These are phyloP conservation scores for Naganishia sp. DNA, from an alignment of 1,284 basidiomycete genomes.

Conservation along the genomic window DNA sequence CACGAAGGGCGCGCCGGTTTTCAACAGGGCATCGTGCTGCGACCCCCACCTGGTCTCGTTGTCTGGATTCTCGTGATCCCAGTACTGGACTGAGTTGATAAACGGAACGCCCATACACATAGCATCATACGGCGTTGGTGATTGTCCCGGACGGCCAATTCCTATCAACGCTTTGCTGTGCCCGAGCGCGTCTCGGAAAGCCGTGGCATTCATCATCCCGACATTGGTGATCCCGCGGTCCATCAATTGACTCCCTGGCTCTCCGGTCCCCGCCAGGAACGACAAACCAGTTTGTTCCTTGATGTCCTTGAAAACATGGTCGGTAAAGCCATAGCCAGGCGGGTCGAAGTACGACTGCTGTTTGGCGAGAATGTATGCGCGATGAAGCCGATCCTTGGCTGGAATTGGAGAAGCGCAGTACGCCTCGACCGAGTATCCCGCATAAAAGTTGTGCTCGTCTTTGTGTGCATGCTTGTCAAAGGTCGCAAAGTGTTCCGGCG, in stretches of 20 bases:
- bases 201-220: constrained; percentile 34
- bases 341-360: constrained; percentile 45
- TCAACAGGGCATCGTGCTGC: constrained; percentile 49
- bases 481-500: constrained; percentile 38
- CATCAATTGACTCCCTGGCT: constrained; percentile 31
- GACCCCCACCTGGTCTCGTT: constrained; percentile 48
- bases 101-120: constrained; percentile 56
- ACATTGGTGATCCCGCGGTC: constrained; percentile 33
- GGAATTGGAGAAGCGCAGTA: constrained; percentile 2
- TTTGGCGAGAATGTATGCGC: constrained; percentile 40
- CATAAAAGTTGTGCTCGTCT: constrained; percentile 17
- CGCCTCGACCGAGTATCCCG: constrained; percentile 30
- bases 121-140: constrained; percentile 54
- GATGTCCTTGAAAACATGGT: background rate
- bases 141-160: constrained; percentile 38
- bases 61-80: constrained; percentile 45
- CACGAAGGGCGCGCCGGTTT: constrained; percentile 50
- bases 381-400: constrained; percentile 39
- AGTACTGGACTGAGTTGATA: constrained; percentile 51
- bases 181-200: constrained; percentile 37
- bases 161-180: constrained; percentile 39
- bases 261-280: constrained; percentile 38
- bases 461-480: background rate
- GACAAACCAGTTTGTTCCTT: constrained; percentile 35
- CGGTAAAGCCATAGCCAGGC: constrained; percentile 1